Evolutionary conservation across 2,329 filamentous ascomycete species (phyloP).

Genomic region (Decorospora gaudefroyi): DNA sequence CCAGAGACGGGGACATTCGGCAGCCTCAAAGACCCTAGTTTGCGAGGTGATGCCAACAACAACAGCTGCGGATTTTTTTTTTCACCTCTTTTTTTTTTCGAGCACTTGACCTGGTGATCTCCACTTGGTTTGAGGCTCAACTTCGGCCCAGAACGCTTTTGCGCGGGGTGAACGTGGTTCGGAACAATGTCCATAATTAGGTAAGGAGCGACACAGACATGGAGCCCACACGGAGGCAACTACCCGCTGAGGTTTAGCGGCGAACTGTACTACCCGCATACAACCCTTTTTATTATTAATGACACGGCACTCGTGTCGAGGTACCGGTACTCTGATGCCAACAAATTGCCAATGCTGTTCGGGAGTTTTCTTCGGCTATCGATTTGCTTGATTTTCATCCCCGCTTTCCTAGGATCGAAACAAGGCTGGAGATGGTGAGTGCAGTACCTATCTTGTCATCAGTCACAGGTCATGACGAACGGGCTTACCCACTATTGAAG

Average conservation of each 20-base stretch:
- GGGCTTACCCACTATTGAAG: conserved; percentile 1
- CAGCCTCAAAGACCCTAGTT: too few species aligned
- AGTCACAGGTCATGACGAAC: conserved; percentile 15
- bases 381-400: background rate
- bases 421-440: conserved; percentile 2
- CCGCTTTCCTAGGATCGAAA: conserved; percentile 3
- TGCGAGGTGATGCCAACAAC: too few species aligned
- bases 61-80: too few species aligned
- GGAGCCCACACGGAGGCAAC: too few species aligned
- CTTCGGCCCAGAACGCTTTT: conserved; percentile 10
- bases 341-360: background rate
- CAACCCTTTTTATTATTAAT: conserved; percentile 12
- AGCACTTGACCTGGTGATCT: conserved; percentile 7
- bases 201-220: too few species aligned
- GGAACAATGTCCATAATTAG: too few species aligned
- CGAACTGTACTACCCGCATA: too few species aligned
- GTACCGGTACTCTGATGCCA: too few species aligned
- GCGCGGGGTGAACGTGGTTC: conserved; percentile 18
- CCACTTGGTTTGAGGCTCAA: conserved; percentile 11
- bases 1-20: too few species aligned
- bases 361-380: conserved; percentile 13
- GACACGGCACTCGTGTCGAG: conserved; percentile 16
- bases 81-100: background rate
- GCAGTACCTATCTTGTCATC: background rate
- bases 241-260: too few species aligned